Percentiles rank a stretch among this genome's conserved stretches.
Evolutionary conservation across 768 basidiomycete species (phyloP).

Genomic region (Trichaptum fuscoviolaceum): DNA sequence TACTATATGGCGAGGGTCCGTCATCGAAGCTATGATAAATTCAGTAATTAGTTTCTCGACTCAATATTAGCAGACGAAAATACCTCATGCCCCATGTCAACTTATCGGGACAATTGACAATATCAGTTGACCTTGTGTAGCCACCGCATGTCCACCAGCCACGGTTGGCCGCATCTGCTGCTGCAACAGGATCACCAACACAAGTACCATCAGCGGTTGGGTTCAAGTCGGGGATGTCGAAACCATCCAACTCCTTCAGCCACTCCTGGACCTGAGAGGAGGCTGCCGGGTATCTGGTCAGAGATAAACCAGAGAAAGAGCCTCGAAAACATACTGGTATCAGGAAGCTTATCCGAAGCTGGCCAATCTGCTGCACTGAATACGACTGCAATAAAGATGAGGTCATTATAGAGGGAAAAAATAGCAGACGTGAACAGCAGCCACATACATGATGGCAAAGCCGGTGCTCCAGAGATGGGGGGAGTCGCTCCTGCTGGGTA

Average conservation of each 20-base stretch:
- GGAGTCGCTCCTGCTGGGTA: conserved; percentile 56
- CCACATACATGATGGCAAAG: conserved; percentile 41
- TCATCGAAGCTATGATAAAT: conserved; percentile 62
- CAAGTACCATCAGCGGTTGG: conserved; percentile 72
- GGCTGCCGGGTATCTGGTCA: conserved; percentile 27
- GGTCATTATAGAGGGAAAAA: conserved; percentile 4
- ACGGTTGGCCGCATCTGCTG: conserved; percentile 49
- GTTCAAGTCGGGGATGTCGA: conserved; percentile 57
- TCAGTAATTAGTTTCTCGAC: conserved; percentile 6
- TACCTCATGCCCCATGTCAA: conserved; percentile 72
- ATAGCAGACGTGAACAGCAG: conserved; percentile 3
- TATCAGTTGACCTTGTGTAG: conserved; percentile 51
- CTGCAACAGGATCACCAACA: conserved; percentile 48
- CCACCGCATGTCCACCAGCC: conserved; percentile 95
- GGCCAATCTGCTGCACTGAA: conserved; percentile 54
- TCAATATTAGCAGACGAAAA: conserved; percentile 6
- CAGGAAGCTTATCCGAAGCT: conserved; percentile 50
- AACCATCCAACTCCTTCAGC: conserved; percentile 72
- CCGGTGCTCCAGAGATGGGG: conserved; percentile 59
- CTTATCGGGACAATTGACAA: conserved; percentile 62
- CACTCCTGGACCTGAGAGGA: conserved; percentile 62
- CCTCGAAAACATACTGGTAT: conserved; percentile 41
- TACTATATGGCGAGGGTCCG: conserved; percentile 80
- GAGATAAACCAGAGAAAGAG: conserved; percentile 5
- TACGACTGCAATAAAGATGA: conserved; percentile 32